Conservation (phyloP, 75 land plant genomes). For the Isoetes taiwanensis region DNA sequence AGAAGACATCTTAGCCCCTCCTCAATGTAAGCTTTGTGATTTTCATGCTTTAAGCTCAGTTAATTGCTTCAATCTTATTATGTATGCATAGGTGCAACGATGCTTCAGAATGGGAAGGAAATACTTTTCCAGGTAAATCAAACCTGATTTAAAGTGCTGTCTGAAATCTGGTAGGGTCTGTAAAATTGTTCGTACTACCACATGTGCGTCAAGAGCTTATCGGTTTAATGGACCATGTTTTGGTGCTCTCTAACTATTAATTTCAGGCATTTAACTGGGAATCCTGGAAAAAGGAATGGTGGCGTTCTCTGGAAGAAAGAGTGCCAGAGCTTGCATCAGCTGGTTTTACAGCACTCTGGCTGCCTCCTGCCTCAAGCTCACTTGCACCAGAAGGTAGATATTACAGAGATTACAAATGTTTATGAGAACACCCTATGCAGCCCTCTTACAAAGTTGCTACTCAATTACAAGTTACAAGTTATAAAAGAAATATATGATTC, state of each 20-base stretch:
- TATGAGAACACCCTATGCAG: no score
- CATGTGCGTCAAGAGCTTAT: neutral
- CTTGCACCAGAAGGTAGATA: conserved; percentile 56
- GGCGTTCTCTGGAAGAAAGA: conserved; percentile 47
- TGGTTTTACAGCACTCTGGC: conserved; percentile 77
- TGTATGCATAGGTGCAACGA: conserved; percentile 11
- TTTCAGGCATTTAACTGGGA: conserved; percentile 83
- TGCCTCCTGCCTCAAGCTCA: conserved; percentile 67
- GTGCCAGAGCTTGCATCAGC: conserved; percentile 47
- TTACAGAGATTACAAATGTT: no score
- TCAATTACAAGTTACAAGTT: no score
- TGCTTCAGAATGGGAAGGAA: conserved; percentile 15
- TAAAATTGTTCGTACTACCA: neutral
- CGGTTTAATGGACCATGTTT: neutral
- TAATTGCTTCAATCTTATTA: no score
- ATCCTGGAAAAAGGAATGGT: conserved; percentile 69
- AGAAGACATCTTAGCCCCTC: no score
- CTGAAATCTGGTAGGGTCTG: neutral
- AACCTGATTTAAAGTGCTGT: neutral
- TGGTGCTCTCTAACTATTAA: conserved; percentile 3
- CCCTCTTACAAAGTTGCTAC: no score
- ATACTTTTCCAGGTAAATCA: conserved; percentile 17
- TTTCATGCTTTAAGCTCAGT: no score
- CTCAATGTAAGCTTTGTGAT: no score
- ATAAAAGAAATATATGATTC: no score